Evolutionary conservation across 306 rosid genomes (phyloP).

Genomic region (Sphenostylis stenocarpa): DNA sequence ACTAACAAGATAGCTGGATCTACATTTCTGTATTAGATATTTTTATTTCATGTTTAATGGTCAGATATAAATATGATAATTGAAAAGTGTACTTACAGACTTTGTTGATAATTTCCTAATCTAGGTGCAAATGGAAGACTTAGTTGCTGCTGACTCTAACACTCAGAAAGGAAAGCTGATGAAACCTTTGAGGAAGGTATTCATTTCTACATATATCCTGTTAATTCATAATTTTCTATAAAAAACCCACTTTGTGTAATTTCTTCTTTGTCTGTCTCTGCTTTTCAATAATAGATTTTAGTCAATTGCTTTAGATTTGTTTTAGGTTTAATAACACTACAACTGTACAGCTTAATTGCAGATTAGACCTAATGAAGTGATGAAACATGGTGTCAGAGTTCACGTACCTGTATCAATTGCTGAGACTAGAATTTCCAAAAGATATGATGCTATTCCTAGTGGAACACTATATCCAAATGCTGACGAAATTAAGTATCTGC

Average conservation of each 20-base stretch:
- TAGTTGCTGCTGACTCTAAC: constrained; percentile 25
- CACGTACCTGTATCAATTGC: constrained; percentile 76
- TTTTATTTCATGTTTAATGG: not conserved
- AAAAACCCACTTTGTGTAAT: constrained; percentile 6
- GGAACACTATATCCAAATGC: constrained; percentile 94
- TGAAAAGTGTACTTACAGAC: not conserved
- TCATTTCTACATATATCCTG: constrained; percentile 23
- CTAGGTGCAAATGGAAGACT: constrained; percentile 69
- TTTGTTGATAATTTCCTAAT: constrained; percentile 23
- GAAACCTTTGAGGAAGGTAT: constrained; percentile 60
- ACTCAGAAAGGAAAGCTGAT: constrained; percentile 41
- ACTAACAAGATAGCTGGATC: not conserved
- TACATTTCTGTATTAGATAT: not conserved
- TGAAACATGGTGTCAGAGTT: constrained; percentile 65
- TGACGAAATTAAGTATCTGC: constrained; percentile 88
- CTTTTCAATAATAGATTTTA: constrained; percentile 1
- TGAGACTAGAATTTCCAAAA: constrained; percentile 77
- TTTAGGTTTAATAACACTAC: constrained; percentile 45
- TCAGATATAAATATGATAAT: not conserved
- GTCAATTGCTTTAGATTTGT: constrained; percentile 25
- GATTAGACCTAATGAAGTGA: constrained; percentile 75
- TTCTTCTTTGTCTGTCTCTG: not conserved
- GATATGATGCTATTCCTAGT: constrained; percentile 89
- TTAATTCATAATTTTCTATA: constrained; percentile 13
- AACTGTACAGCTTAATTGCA: constrained; percentile 57